Percentiles rank a stretch among this genome's conserved stretches.
These are phyloP conservation scores for Pleurotus sapidus DNA, from an alignment of 768 basidiomycete genomes.

Conservation along the genomic window DNA sequence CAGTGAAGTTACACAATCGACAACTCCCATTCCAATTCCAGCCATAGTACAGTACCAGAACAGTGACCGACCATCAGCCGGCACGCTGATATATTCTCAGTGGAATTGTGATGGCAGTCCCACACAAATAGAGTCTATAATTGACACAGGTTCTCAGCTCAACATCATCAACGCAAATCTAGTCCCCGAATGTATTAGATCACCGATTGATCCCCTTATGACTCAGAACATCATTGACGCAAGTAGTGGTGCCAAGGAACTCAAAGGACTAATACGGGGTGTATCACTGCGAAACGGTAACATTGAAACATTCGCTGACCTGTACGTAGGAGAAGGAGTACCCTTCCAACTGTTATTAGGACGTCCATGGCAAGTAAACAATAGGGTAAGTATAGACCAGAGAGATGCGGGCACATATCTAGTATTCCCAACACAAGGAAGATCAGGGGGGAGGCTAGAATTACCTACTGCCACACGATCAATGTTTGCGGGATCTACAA, in stretches of 20 bases:
- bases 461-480: background rate
- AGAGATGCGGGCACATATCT: conserved; percentile 22
- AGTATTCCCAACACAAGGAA: conserved; percentile 10
- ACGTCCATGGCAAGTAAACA: conserved; percentile 20
- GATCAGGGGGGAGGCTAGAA: background rate
- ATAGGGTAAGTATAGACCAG: conserved; percentile 22
- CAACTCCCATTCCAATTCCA: too few relatives aligned
- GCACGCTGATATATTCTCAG: background rate
- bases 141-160: background rate
- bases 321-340: conserved; percentile 19
- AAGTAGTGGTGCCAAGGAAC: conserved; percentile 19
- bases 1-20: too few relatives aligned
- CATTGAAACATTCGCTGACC: conserved; percentile 13
- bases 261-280: conserved; percentile 17
- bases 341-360: conserved; percentile 19
- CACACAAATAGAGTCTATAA: conserved; percentile 7
- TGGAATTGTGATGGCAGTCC: conserved; percentile 11
- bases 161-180: conserved; percentile 16
- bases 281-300: conserved; percentile 19
- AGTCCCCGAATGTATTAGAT: background rate
- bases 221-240: conserved; percentile 20
- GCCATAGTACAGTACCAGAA: too few relatives aligned
- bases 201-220: conserved; percentile 12
- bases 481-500: too few relatives aligned
- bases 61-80: too few relatives aligned